Evolutionary conservation across 73 alveolate genomes (phyloP).

Genomic region (Paramecium primaurelia): DNA sequence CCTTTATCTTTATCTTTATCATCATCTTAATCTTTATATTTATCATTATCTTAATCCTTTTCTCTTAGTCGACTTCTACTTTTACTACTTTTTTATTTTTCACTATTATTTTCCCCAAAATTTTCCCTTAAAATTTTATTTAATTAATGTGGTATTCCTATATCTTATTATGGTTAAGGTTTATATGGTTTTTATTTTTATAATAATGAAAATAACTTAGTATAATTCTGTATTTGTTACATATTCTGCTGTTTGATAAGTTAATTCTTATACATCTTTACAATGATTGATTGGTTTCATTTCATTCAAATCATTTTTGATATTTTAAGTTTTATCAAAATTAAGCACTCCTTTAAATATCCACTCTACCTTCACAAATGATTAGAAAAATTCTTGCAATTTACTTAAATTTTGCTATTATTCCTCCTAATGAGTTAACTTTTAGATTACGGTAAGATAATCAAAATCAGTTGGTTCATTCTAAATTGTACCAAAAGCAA

Average conservation of each 20-base stretch:
- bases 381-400: background rate
- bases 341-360: background rate
- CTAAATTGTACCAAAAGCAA: background rate
- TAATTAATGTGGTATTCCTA: background rate
- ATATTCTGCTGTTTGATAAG: background rate
- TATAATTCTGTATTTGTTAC: background rate
- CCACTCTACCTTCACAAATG: background rate
- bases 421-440: background rate
- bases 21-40: background rate
- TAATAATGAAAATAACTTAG: background rate
- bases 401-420: background rate
- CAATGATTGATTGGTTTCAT: background rate
- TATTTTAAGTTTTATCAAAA: background rate
- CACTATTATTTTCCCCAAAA: background rate
- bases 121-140: background rate
- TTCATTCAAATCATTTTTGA: background rate
- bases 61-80: background rate
- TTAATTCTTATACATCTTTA: background rate
- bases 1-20: background rate
- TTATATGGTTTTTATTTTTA: background rate
- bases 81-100: background rate
- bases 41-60: background rate
- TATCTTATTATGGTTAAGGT: background rate
- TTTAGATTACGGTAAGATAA: background rate
- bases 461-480: background rate